Evolutionary conservation across 1,139 yeast genomes (phyloP), one percentile per base, ranked within the genome.

Genomic region (Kluyveromyces marxianus): DNA sequence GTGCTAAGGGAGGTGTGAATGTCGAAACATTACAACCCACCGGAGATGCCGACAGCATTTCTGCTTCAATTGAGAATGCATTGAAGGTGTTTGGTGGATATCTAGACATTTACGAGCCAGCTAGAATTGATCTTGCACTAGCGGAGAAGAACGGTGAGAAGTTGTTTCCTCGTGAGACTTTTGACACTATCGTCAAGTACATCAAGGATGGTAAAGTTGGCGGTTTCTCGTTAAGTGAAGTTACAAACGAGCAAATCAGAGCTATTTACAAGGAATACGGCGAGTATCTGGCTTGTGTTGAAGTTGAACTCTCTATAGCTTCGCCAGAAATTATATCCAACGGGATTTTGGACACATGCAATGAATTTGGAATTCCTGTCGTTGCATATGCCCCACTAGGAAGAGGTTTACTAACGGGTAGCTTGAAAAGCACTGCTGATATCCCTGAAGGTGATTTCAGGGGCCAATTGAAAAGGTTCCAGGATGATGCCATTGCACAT

Each of bases 341-440:
- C 56, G 95, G 90, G 1, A 73, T 83, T 25, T 74, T 81, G 50
- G 73, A 71, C 14, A 64, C 69, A 3, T 73, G 78, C 50, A 69
- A 65, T n/a, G 81, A 80, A 49, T 69, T 75, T 35, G 69, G 69
- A n/a, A 74, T 87, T 47, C 83, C 92, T 6, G 69, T 86, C 35
- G 68, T 84, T 50, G 87, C 90, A 28, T 87, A 88, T 66, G 83
- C 95, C 28, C 96, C 96, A 37, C 70, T 88, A 50, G 81, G 88
- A n/a, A 72, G 85, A 57, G 96, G 96, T 1, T 66, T 80, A 48
- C 72, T 88, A 49, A 81, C 94, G 5, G 94, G 92, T 47, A 53
- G 69, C 21, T 74, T 78, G 48, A 75, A 68, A 39, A 60, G 72
- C 7, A 55, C 66, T 4, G 67, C 68, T 4, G 75, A 72, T 45